Evolutionary conservation across 2,329 filamentous ascomycete genomes (phyloP).

Genomic region (Phyllosticta paracitricarpa): DNA sequence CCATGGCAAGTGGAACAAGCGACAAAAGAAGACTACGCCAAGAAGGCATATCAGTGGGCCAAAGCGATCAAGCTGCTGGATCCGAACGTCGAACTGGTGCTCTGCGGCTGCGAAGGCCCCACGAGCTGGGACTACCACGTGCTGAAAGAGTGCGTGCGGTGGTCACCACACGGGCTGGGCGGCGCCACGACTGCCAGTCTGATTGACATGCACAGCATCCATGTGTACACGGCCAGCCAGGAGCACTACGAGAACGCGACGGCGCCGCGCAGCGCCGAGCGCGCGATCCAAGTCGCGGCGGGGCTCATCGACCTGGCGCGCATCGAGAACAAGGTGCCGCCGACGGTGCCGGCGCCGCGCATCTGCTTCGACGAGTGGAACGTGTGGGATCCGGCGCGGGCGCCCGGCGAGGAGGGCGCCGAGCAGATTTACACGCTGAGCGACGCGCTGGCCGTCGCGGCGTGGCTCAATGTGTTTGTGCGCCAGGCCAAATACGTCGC

Average conservation of each 20-base stretch:
- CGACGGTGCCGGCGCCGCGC: constrained; percentile 50
- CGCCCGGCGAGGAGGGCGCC: constrained; percentile 60
- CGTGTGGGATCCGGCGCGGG: constrained; percentile 65
- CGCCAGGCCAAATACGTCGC: constrained; percentile 60
- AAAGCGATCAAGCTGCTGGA: constrained; percentile 64
- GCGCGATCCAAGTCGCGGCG: constrained; percentile 61
- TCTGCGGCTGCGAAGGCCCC: constrained; percentile 63
- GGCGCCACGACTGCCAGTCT: constrained; percentile 38
- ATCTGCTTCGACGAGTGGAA: constrained; percentile 86
- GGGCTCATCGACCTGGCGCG: constrained; percentile 62
- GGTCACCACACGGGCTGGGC: constrained; percentile 40
- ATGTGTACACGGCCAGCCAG: constrained; percentile 60
- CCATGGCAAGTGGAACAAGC: constrained; percentile 59
- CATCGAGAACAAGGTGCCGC: constrained; percentile 55
- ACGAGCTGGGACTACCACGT: constrained; percentile 65
- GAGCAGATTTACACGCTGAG: constrained; percentile 67
- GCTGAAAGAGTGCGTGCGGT: constrained; percentile 56
- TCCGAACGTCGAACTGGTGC: constrained; percentile 57
- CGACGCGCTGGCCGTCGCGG: constrained; percentile 63
- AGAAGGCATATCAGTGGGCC: constrained; percentile 60
- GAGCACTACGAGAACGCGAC: constrained; percentile 29
- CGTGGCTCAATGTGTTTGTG: constrained; percentile 69
- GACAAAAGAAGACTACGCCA: constrained; percentile 60
- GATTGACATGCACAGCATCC: constrained; percentile 74
- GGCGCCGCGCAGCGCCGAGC: constrained; percentile 60